Evolutionary conservation across 768 basidiomycete species (phyloP).

Genomic region (Antrodiella citrinella): DNA sequence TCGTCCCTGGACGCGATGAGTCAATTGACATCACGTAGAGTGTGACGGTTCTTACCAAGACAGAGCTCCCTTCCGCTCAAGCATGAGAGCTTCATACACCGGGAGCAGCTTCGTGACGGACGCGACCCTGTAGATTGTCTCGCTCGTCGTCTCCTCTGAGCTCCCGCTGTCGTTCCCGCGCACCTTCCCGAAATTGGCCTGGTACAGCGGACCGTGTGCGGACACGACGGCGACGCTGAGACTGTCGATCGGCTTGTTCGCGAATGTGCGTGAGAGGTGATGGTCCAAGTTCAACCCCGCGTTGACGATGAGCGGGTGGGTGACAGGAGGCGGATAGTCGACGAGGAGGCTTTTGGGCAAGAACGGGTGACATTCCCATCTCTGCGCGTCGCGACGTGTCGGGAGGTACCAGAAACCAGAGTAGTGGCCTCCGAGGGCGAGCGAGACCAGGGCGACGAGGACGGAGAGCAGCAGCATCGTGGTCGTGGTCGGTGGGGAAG

Average conservation of each 20-base stretch:
- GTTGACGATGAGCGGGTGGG: background rate
- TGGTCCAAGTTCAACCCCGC: background rate
- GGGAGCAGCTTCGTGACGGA: conserved; percentile 46
- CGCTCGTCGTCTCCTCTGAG: conserved; percentile 14
- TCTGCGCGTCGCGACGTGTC: background rate
- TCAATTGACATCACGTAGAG: background rate
- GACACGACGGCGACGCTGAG: conserved; percentile 42
- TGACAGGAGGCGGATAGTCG: background rate
- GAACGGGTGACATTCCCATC: background rate
- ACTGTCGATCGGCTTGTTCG: conserved; percentile 31
- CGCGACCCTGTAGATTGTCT: conserved; percentile 45
- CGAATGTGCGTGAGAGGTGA: background rate
- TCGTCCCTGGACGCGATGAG: conserved; percentile 36
- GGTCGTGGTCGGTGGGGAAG: background rate
- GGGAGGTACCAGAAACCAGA: background rate
- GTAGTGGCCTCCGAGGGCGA: background rate
- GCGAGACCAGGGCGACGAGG: background rate
- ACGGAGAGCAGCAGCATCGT: background rate
- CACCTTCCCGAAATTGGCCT: conserved; percentile 34
- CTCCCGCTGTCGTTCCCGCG: conserved; percentile 34
- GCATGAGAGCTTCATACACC: conserved; percentile 38
- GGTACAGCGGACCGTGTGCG: conserved; percentile 35
- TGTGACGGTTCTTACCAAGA: conserved; percentile 16
- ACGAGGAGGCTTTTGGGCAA: background rate
- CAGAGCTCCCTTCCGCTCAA: conserved; percentile 35